Conservation (phyloP, 2,329 filamentous ascomycete genomes). For the Neofusicoccum cordaticola region DNA sequence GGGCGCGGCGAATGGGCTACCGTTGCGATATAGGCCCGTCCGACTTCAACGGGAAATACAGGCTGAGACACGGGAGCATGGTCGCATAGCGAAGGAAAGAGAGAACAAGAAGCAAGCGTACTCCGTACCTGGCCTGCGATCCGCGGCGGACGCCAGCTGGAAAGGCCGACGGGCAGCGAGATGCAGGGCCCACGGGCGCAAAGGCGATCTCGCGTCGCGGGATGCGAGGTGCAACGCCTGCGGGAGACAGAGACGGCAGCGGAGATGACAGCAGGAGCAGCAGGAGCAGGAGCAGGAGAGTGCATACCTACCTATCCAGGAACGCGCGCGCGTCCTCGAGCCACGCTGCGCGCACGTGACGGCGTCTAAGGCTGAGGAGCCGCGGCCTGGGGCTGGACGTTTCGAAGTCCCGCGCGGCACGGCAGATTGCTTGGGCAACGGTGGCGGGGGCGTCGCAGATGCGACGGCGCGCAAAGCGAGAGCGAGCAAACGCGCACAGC, state of each 20-base stretch:
- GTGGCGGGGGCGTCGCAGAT: neutral
- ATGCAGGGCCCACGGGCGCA: neutral
- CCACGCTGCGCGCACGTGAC: neutral
- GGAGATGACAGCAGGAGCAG: neutral
- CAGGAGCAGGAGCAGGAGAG: neutral
- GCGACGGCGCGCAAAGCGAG: neutral
- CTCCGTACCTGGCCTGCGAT: no score
- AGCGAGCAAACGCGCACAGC: neutral
- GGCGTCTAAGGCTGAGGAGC: neutral
- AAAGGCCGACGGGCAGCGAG: neutral
- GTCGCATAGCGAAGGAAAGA: neutral
- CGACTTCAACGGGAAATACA: neutral
- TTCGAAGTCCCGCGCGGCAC: neutral
- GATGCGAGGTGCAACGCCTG: slow-evolving; percentile 6
- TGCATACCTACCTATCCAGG: neutral
- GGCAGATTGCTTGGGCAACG: slow-evolving; percentile 8
- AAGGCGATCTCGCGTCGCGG: neutral
- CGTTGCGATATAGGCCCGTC: neutral
- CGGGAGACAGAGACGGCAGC: neutral
- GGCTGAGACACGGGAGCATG: neutral
- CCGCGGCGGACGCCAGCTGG: neutral
- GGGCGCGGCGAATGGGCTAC: neutral
- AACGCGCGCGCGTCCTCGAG: neutral
- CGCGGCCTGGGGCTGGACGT: slow-evolving; percentile 3
- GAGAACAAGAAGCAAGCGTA: neutral